These are phyloP conservation scores for Talaromyces pinophilus DNA, from an alignment of 2,329 filamentous ascomycete species.

Conservation along the genomic window DNA sequence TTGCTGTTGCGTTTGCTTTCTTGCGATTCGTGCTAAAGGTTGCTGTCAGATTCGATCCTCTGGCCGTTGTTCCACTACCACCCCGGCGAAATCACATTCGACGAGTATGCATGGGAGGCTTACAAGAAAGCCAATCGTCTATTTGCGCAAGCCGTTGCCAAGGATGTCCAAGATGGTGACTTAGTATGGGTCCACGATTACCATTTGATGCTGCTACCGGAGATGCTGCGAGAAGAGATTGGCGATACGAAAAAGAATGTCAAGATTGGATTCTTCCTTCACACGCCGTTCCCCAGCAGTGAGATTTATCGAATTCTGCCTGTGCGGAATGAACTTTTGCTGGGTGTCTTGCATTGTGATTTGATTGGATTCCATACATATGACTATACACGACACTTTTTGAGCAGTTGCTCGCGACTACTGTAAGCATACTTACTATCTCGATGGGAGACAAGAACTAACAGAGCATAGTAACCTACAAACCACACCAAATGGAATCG, in stretches of 20 bases:
- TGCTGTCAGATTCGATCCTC: slow-evolving; percentile 74
- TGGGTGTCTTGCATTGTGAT: slow-evolving; percentile 85
- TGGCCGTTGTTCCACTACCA: slow-evolving; percentile 98
- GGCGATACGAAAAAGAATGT: slow-evolving; percentile 77
- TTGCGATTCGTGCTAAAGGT: background rate
- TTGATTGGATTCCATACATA: slow-evolving; percentile 95
- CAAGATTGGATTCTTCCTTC: slow-evolving; percentile 94
- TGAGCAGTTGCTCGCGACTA: slow-evolving; percentile 89
- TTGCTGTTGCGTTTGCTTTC: background rate
- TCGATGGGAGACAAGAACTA: background rate
- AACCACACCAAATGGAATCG: slow-evolving; percentile 86
- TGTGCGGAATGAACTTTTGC: slow-evolving; percentile 79
- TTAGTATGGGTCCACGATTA: slow-evolving; percentile 97
- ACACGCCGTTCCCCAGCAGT: slow-evolving; percentile 91
- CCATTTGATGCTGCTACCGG: slow-evolving; percentile 88
- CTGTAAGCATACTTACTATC: slow-evolving; percentile 53
- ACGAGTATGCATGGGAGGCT: slow-evolving; percentile 86
- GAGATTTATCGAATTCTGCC: slow-evolving; percentile 94
- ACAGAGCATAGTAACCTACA: slow-evolving; percentile 38
- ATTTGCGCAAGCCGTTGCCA: slow-evolving; percentile 81
- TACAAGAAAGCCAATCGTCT: slow-evolving; percentile 88
- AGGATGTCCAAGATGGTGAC: slow-evolving; percentile 84
- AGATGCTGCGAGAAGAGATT: slow-evolving; percentile 87
- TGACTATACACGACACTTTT: slow-evolving; percentile 90
- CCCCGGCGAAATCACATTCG: slow-evolving; percentile 93